Conservation (phyloP, 495 filamentous ascomycete species). For the Penicillium waksmanii region DNA sequence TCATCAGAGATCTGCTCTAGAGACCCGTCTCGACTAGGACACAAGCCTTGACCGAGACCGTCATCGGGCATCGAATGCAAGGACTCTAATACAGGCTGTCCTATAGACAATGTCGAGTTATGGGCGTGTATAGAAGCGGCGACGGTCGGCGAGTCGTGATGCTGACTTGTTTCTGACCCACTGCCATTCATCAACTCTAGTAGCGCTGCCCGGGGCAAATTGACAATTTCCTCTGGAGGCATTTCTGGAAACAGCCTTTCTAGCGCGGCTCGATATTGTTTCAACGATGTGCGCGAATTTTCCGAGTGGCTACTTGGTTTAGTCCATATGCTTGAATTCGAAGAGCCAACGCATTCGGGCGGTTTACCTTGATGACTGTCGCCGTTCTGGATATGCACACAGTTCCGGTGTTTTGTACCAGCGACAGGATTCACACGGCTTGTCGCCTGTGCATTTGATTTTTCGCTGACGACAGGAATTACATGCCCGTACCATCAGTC, state of each 20-base stretch:
- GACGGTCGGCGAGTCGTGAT: slow-evolving; percentile 14
- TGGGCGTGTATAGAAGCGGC: slow-evolving; percentile 16
- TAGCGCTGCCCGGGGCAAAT: slow-evolving; percentile 24
- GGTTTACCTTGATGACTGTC: slow-evolving; percentile 17
- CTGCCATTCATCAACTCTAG: slow-evolving; percentile 18
- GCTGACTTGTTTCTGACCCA: slow-evolving; percentile 9
- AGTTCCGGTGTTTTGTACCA: slow-evolving; percentile 30
- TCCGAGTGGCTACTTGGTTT: slow-evolving; percentile 16
- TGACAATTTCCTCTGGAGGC: slow-evolving; percentile 17
- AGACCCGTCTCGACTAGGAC: slow-evolving; percentile 12
- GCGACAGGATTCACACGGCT: slow-evolving; percentile 32
- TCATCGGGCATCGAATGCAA: slow-evolving; percentile 27
- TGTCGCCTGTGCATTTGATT: slow-evolving; percentile 30
- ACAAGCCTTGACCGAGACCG: slow-evolving; percentile 8
- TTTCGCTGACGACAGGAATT: slow-evolving; percentile 31
- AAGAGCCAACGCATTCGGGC: not conserved
- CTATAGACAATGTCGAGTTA: slow-evolving; percentile 17
- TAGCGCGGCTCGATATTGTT: slow-evolving; percentile 16
- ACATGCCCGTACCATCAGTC: slow-evolving; percentile 15
- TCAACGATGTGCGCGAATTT: slow-evolving; percentile 2
- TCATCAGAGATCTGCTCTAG: slow-evolving; percentile 54
- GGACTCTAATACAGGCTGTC: slow-evolving; percentile 19
- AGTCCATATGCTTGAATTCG: slow-evolving; percentile 1
- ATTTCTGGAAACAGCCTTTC: slow-evolving; percentile 25
- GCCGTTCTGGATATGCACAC: slow-evolving; percentile 18